phyloP scores from a whole-genome alignment of 768 basidiomycete genomes.

The Mycena leptocephala region DNA sequence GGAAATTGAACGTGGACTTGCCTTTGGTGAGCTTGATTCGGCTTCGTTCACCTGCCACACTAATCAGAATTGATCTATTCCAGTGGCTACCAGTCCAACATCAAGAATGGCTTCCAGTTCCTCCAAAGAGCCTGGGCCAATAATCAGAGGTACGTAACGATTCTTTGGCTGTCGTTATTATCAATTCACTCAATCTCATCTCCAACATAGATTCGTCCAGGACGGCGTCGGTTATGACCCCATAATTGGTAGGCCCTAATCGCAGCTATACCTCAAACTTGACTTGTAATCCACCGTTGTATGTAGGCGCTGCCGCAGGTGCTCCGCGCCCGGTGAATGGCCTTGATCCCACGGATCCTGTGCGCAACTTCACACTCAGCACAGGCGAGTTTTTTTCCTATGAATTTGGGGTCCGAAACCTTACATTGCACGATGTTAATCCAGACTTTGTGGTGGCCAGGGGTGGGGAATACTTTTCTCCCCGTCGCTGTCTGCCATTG shows the following conservation, averaged over 20 bases:
- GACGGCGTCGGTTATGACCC: background rate
- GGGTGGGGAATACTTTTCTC: conserved; percentile 32
- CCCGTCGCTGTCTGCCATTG: conserved; percentile 20
- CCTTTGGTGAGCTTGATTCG: background rate
- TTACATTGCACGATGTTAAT: background rate
- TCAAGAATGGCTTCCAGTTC: conserved; percentile 30
- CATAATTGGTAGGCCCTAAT: background rate
- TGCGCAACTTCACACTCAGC: background rate
- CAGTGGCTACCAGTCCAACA: conserved; percentile 34
- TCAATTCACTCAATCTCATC: background rate
- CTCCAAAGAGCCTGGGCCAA: conserved; percentile 31
- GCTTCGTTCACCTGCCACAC: background rate
- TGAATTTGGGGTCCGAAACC: background rate
- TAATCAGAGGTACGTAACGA: conserved; percentile 4
- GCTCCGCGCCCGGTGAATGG: background rate
- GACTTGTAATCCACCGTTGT: background rate
- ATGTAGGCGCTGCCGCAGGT: background rate
- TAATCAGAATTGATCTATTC: background rate
- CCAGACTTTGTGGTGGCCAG: conserved; percentile 13
- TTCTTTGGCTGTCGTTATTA: background rate
- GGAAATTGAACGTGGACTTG: too few relatives aligned
- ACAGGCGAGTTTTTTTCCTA: background rate
- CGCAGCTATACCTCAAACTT: background rate
- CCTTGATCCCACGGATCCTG: background rate
- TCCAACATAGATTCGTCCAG: background rate